Base-by-base conservation (phyloP, 345 rosid genomes). In the Syzygium aromaticum region DNA sequence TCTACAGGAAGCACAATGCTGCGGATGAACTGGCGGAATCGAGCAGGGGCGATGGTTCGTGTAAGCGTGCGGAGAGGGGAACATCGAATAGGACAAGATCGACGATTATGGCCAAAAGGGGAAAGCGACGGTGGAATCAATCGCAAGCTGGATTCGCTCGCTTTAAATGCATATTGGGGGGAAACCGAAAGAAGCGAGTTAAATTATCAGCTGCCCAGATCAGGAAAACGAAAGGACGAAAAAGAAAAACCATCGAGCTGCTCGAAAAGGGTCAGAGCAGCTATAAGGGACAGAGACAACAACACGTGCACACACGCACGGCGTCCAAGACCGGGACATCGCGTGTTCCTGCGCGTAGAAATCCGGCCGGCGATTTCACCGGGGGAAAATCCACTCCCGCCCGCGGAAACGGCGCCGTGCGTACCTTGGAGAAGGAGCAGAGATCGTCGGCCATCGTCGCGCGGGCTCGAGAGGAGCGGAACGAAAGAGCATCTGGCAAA, bases 351-450 rank as follows among this genome's bases (percentile, higher is more conserved):
- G 77, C 43, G 43, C 77, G 16, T 22, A 43, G 0, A 33, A 67
- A 67, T 67, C 12, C 78, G 23, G 25, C 46, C 46, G 7, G 46
- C 78, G 46, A 33, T 33, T 33, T 9, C 46, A 21, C 46, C 14
- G 22, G 80, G 22, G 22, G 51, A 5, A 21, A 22, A n/a, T 7
- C 40, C 56, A 43, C 46, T 6, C 23, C 27, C 16, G 80, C 9
- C 30, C 25, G 17, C 25, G 10, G 28, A 25, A 28, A 27, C 63
- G 14, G 22, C 4, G 63, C 33, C 15, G 33, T 28, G 6, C 86
- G 67, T 73, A 98, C 99, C 99, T 95, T 98, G 77, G 93, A 84
- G 94, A 92, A 93, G 92, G 90, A 91, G 91, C 92, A 91, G 91
- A 89, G 92, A 93, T 95, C 96, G 80, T 94, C 98, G 86, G 95